A percentile compares a stretch with the other conserved stretches of the same genome.
phyloP scores from a whole-genome alignment of 495 filamentous ascomycete genomes.

The Aspergillus diversus region DNA sequence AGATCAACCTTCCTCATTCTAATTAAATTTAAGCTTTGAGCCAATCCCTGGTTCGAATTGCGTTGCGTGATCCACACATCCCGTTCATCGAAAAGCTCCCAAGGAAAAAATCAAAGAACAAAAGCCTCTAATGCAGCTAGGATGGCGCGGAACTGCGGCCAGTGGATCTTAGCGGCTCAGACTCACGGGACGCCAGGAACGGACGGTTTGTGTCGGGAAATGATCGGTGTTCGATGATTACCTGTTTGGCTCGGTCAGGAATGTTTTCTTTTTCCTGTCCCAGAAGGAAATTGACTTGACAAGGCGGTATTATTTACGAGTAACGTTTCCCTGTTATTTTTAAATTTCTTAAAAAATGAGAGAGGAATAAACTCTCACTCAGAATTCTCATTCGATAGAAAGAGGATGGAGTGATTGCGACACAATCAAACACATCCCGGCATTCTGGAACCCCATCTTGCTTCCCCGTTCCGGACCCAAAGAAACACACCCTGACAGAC shows the following conservation, averaged over 20 bases:
- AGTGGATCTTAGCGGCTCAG: slow-evolving; percentile 6
- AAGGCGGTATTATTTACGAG: too few species aligned
- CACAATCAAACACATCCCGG: slow-evolving; percentile 22
- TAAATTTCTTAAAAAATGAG: neutral
- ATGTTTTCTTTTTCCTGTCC: too few species aligned
- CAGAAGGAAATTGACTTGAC: too few species aligned
- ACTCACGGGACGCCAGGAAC: neutral
- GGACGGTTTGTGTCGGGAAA: neutral
- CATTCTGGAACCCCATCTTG: slow-evolving; percentile 29
- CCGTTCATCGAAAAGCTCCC: neutral
- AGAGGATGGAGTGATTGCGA: neutral
- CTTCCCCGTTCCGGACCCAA: slow-evolving; percentile 16
- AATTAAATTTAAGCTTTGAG: slow-evolving; percentile 1
- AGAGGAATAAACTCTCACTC: neutral
- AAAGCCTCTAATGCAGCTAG: neutral
- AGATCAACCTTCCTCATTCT: neutral
- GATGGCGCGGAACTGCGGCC: slow-evolving; percentile 1
- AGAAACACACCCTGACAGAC: neutral
- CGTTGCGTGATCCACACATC: neutral
- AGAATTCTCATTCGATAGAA: neutral
- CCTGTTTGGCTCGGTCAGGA: neutral
- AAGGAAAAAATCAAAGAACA: neutral
- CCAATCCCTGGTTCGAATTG: neutral
- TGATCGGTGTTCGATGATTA: neutral
- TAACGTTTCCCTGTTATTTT: neutral